phyloP scores from a whole-genome alignment of 306 rosid genomes.

The Alnus rubra region DNA sequence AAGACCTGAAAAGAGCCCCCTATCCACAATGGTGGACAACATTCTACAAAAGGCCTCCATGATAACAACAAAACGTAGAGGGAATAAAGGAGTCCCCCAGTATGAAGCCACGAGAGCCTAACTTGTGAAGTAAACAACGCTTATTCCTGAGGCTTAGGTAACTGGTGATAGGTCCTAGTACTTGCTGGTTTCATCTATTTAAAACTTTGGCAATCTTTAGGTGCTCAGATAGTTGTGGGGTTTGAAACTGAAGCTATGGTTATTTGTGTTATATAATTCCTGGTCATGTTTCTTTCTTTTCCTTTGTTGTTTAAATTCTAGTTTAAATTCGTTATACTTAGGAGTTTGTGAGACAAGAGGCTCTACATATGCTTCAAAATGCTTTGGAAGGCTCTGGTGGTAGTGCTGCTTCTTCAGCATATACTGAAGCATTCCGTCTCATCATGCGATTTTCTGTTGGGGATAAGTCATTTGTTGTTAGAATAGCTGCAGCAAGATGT shows the following conservation, averaged over 20 bases:
- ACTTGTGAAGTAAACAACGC: too few species aligned
- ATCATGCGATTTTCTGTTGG: slow-evolving; percentile 71
- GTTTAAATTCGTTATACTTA: slow-evolving; percentile 27
- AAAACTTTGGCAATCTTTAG: background rate
- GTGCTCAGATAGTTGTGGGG: slow-evolving; percentile 4
- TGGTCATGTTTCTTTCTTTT: background rate
- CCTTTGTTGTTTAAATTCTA: slow-evolving; percentile 7
- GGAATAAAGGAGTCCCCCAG: too few species aligned
- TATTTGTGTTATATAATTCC: background rate
- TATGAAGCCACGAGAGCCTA: too few species aligned
- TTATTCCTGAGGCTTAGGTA: too few species aligned
- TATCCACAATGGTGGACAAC: too few species aligned
- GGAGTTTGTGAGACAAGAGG: slow-evolving; percentile 96
- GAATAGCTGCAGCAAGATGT: slow-evolving; percentile 98
- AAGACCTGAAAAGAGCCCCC: too few species aligned
- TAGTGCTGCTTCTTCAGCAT: slow-evolving; percentile 79
- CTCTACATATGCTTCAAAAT: slow-evolving; percentile 81
- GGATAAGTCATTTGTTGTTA: slow-evolving; percentile 90
- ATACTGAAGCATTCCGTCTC: slow-evolving; percentile 86
- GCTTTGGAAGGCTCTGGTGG: slow-evolving; percentile 97
- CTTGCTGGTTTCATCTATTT: slow-evolving; percentile 8
- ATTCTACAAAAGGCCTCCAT: too few species aligned
- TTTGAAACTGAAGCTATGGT: background rate
- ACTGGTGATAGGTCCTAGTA: background rate
- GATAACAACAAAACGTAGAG: too few species aligned